Evolutionary conservation across 148 eudicot species (phyloP).

Genomic region (Cornus suecica): DNA sequence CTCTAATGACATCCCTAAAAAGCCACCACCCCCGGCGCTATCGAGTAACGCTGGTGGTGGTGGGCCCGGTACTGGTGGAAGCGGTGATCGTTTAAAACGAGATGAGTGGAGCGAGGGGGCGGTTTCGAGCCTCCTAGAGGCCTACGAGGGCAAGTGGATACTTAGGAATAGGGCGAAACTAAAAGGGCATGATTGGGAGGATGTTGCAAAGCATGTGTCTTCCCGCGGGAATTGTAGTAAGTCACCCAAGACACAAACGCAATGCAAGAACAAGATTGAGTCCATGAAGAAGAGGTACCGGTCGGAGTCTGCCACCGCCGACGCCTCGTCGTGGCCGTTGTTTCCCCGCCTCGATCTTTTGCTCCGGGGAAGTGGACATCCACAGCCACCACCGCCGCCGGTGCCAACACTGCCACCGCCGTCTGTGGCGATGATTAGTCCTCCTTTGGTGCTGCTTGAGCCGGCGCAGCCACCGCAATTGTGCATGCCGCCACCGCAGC

Average conservation of each 20-base stretch:
- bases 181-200: slow-evolving; percentile 96
- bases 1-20: slow-evolving; percentile 33
- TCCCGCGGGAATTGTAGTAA: slow-evolving; percentile 43
- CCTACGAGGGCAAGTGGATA: slow-evolving; percentile 80
- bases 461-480: background rate
- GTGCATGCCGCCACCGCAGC: background rate
- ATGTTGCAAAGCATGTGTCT: slow-evolving; percentile 77
- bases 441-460: slow-evolving; percentile 24
- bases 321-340: slow-evolving; percentile 78
- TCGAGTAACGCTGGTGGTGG: background rate
- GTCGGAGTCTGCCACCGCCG: slow-evolving; percentile 69
- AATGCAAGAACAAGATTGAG: slow-evolving; percentile 95
- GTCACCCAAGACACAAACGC: slow-evolving; percentile 80
- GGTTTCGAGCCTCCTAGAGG: slow-evolving; percentile 66
- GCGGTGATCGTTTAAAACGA: slow-evolving; percentile 60
- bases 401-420: slow-evolving; percentile 9
- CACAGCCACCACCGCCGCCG: slow-evolving; percentile 8
- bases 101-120: slow-evolving; percentile 99
- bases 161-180: slow-evolving; percentile 85
- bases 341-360: slow-evolving; percentile 63
- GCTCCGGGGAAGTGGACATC: slow-evolving; percentile 51
- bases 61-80: slow-evolving; percentile 12
- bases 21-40: slow-evolving; percentile 15
- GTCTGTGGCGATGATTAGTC: slow-evolving; percentile 9
- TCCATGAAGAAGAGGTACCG: slow-evolving; percentile 94